Evolutionary conservation across 805 yeast species (phyloP).

Genomic region (Suhomyces xylopsoci): DNA sequence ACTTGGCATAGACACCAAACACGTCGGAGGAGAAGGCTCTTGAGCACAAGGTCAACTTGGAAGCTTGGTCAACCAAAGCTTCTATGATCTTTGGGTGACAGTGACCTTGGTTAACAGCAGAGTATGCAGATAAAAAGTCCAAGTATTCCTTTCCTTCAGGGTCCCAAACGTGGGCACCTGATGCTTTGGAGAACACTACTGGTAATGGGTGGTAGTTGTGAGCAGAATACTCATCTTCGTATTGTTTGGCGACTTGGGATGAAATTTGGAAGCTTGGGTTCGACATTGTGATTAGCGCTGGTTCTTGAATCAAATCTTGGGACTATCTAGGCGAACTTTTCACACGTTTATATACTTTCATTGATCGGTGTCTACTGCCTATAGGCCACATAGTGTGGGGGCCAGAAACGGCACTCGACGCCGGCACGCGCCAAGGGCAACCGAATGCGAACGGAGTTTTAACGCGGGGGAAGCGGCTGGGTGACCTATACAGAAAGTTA

Average conservation of each 20-base stretch:
- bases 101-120: constrained; percentile 98
- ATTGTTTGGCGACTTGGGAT: constrained; percentile 59
- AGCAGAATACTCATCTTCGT: constrained; percentile 82
- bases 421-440: constrained; percentile 5
- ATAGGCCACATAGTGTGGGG: constrained; percentile 8
- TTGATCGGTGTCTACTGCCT: constrained; percentile 17
- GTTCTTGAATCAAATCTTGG: background rate
- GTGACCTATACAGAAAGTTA: background rate
- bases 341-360: background rate
- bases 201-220: constrained; percentile 97
- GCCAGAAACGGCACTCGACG: constrained; percentile 1
- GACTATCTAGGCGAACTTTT: background rate
- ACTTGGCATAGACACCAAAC: constrained; percentile 84
- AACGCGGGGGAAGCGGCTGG: background rate
- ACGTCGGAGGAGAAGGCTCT: constrained; percentile 90
- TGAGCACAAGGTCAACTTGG: constrained; percentile 77
- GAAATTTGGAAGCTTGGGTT: constrained; percentile 48
- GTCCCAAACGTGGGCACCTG: constrained; percentile 96
- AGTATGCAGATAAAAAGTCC: constrained; percentile 91
- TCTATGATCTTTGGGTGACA: constrained; percentile 90
- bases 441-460: constrained; percentile 5
- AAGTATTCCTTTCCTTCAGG: constrained; percentile 94
- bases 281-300: constrained; percentile 13
- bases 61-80: constrained; percentile 87
- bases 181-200: constrained; percentile 82